Evolutionary conservation across 805 yeast genomes (phyloP).

Genomic region (Scheffersomyces lignosus): DNA sequence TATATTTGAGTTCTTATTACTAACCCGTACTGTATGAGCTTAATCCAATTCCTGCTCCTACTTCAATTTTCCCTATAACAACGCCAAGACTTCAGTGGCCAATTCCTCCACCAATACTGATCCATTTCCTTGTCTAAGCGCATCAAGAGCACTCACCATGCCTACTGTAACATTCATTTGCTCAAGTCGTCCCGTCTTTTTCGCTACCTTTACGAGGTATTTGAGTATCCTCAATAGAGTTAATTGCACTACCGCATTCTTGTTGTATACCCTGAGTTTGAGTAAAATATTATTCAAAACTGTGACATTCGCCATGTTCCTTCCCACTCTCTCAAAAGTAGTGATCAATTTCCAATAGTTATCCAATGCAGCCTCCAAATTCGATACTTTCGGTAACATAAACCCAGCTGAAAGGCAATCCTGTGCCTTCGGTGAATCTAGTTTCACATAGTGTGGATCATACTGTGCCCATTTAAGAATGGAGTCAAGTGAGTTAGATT

Average conservation of each 20-base stretch:
- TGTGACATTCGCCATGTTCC: constrained; percentile 23
- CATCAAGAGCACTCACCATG: constrained; percentile 4
- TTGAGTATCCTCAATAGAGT: constrained; percentile 32
- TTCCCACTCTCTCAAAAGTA: constrained; percentile 16
- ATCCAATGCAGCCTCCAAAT: constrained; percentile 44
- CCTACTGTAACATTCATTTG: neutral
- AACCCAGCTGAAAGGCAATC: constrained; percentile 41
- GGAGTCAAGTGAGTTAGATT: constrained; percentile 54
- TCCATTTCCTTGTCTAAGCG: constrained; percentile 15
- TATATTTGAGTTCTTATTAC: no score
- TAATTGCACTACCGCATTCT: constrained; percentile 39
- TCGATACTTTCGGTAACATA: constrained; percentile 38
- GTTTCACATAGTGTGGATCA: constrained; percentile 21
- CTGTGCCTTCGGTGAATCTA: constrained; percentile 23
- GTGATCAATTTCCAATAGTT: constrained; percentile 37
- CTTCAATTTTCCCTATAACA: no score
- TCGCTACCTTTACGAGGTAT: neutral
- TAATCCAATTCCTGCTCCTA: no score
- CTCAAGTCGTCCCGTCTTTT: neutral
- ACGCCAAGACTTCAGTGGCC: constrained; percentile 23
- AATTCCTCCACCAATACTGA: constrained; percentile 41
- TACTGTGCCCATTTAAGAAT: constrained; percentile 40
- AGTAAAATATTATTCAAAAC: constrained; percentile 29
- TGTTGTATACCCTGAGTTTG: constrained; percentile 26
- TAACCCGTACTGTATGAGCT: no score